A percentile compares a stretch with the other conserved stretches of the same genome.
phyloP scores from a whole-genome alignment of 805 yeast species.

The Suhomyces prunicola region DNA sequence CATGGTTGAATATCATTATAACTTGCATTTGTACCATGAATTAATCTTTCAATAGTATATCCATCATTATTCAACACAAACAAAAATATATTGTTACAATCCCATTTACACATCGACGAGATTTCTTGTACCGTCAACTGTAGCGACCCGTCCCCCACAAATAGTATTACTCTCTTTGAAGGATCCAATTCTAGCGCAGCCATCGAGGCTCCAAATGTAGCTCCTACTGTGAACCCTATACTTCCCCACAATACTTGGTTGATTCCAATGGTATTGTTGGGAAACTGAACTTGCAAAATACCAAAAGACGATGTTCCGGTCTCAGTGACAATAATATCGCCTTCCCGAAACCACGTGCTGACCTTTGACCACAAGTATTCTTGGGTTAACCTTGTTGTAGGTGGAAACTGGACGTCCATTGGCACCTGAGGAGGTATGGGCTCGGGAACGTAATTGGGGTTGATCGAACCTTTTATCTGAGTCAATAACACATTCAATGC shows the following conservation, averaged over 20 bases:
- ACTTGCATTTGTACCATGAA: constrained; percentile 17
- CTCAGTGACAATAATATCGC: constrained; percentile 32
- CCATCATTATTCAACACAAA: constrained; percentile 22
- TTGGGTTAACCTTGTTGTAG: constrained; percentile 18
- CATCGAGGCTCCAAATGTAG: constrained; percentile 31
- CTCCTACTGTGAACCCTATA: constrained; percentile 35
- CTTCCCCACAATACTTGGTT: constrained; percentile 37
- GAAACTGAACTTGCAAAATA: constrained; percentile 29
- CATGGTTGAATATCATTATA: constrained; percentile 22
- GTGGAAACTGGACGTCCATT: constrained; percentile 12
- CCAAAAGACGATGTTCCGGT: constrained; percentile 39
- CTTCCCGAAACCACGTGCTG: constrained; percentile 26
- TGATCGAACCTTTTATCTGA: constrained; percentile 10
- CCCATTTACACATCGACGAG: constrained; percentile 16
- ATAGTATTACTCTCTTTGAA: constrained; percentile 16
- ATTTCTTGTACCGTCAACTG: constrained; percentile 24
- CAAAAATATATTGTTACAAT: constrained; percentile 13
- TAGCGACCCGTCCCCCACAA: constrained; percentile 21
- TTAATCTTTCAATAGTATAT: constrained; percentile 21
- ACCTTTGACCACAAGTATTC: constrained; percentile 31
- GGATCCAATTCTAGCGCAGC: constrained; percentile 35
- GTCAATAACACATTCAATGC: constrained; percentile 19
- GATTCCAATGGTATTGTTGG: constrained; percentile 29
- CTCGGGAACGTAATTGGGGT: constrained; percentile 15
- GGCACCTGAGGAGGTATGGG: constrained; percentile 12